Percentiles rank a stretch among this genome's conserved stretches.
Conservation (phyloP, 805 yeast genomes). For the Grigorovia humatica region DNA sequence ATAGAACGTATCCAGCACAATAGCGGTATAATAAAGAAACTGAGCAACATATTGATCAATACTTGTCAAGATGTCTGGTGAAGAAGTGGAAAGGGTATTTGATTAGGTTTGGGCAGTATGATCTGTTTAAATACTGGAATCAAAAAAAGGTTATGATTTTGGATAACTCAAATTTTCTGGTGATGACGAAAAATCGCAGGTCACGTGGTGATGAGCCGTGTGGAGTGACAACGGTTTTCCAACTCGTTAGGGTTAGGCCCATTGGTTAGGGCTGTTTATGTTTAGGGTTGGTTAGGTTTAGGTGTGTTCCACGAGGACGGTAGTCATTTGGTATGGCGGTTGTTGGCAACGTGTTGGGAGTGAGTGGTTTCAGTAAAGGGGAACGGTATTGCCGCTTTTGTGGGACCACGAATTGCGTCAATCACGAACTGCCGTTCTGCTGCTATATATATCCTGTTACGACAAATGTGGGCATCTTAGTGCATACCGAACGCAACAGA, state of each 20-base stretch:
- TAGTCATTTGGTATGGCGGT: neutral
- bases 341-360: neutral
- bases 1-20: neutral
- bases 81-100: too few relatives aligned
- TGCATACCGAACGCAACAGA: neutral
- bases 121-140: too few relatives aligned
- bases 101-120: too few relatives aligned
- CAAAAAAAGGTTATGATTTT: neutral
- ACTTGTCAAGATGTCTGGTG: neutral
- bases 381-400: too few relatives aligned
- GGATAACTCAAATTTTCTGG: neutral
- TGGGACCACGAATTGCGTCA: neutral
- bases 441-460: neutral
- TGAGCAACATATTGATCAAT: neutral
- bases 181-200: neutral
- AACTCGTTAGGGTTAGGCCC: too few relatives aligned
- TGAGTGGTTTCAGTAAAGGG: neutral
- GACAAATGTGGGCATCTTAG: neutral
- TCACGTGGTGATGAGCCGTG: neutral
- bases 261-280: too few relatives aligned
- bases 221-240: neutral
- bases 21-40: neutral
- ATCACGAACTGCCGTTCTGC: neutral
- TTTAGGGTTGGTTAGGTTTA: too few relatives aligned
- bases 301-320: too few relatives aligned